phyloP scores from a whole-genome alignment of 164 flowering plant genomes.

The Pachysandra terminalis region DNA sequence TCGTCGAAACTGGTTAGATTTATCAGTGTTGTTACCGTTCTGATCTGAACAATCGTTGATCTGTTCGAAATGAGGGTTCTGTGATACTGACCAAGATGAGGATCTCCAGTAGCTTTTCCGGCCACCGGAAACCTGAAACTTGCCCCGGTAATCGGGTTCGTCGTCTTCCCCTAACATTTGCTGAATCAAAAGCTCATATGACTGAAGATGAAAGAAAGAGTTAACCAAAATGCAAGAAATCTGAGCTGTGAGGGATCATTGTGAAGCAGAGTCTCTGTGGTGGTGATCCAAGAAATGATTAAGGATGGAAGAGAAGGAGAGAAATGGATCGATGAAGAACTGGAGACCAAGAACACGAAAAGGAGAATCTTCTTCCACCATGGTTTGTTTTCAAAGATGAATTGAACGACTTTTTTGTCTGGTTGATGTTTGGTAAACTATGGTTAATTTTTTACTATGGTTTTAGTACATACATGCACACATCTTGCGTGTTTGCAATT shows the following conservation, averaged over 20 bases:
- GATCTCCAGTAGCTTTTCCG: conserved; percentile 71
- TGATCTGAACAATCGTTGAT: conserved; percentile 38
- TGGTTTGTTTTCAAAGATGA: not conserved
- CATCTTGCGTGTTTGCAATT: conserved; percentile 14
- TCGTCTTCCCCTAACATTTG: conserved; percentile 69
- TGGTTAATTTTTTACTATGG: not conserved
- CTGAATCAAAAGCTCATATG: conserved; percentile 17
- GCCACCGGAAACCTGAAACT: conserved; percentile 32
- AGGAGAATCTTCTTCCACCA: too few relatives aligned
- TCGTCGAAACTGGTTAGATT: conserved; percentile 34
- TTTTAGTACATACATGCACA: conserved; percentile 9
- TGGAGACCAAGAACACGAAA: too few relatives aligned
- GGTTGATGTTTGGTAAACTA: not conserved
- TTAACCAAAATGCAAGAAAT: not conserved
- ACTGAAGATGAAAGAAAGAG: not conserved
- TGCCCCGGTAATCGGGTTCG: conserved; percentile 29
- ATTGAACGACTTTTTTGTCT: not conserved
- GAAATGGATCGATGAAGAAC: too few relatives aligned
- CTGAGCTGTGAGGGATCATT: conserved; percentile 2
- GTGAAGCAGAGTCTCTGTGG: too few relatives aligned
- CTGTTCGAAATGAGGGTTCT: conserved; percentile 26
- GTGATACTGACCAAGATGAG: conserved; percentile 71
- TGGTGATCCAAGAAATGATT: too few relatives aligned
- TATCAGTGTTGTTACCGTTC: conserved; percentile 24
- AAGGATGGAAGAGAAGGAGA: too few relatives aligned